A percentile compares a stretch with the other conserved stretches of the same genome.
phyloP scores from a whole-genome alignment of 768 basidiomycete species.

The Lactarius pseudohatsudake region DNA sequence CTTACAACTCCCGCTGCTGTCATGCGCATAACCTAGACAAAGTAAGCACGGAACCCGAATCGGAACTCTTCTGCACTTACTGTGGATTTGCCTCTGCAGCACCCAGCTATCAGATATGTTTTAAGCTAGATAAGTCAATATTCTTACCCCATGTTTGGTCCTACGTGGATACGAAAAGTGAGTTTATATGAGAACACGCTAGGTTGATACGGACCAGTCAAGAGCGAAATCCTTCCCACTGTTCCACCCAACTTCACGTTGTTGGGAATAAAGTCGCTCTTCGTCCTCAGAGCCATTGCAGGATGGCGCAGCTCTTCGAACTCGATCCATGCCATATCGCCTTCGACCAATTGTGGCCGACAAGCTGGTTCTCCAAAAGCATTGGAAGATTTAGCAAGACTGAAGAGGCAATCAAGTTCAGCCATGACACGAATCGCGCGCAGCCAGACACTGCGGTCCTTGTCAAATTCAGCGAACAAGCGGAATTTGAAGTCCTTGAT shows the following conservation, averaged over 20 bases:
- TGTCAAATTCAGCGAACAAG: constrained; percentile 78
- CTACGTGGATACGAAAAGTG: constrained; percentile 37
- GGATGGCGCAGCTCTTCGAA: constrained; percentile 92
- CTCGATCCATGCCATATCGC: constrained; percentile 75
- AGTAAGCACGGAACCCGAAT: constrained; percentile 1
- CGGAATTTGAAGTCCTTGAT: constrained; percentile 83
- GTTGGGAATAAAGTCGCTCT: constrained; percentile 86
- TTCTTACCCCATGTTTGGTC: constrained; percentile 85
- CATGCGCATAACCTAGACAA: constrained; percentile 80
- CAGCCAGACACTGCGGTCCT: constrained; percentile 78
- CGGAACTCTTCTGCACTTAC: constrained; percentile 37
- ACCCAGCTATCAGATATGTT: background rate
- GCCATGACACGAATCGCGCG: constrained; percentile 83
- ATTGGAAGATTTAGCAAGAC: constrained; percentile 83
- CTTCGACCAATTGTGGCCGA: constrained; percentile 84
- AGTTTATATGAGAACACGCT: background rate
- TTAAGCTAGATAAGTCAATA: background rate
- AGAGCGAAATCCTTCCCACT: constrained; percentile 70
- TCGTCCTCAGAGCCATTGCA: constrained; percentile 66
- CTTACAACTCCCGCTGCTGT: constrained; percentile 87
- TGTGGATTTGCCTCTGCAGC: constrained; percentile 70
- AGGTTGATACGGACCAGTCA: constrained; percentile 64
- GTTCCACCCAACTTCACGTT: constrained; percentile 82
- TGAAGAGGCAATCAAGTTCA: constrained; percentile 95
- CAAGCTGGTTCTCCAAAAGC: constrained; percentile 94